phyloP scores from a whole-genome alignment of 2,329 filamentous ascomycete genomes.

The Ascochyta clinopodiicola region DNA sequence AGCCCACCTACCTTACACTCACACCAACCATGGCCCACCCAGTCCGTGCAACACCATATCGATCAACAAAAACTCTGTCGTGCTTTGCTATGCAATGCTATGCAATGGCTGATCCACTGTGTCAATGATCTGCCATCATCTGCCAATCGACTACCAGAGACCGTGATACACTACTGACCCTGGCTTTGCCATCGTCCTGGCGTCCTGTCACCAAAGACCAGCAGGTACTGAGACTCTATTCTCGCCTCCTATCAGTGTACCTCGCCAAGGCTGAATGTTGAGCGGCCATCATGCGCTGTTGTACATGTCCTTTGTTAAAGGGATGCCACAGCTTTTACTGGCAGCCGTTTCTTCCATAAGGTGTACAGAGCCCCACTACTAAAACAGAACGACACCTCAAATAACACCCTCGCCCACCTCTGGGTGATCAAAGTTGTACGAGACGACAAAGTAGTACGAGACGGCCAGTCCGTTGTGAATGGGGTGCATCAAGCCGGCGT shows the following conservation, averaged over 20 bases:
- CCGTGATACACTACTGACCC: too few relatives aligned
- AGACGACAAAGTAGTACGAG: not conserved
- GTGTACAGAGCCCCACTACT: not conserved
- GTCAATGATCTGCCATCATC: too few relatives aligned
- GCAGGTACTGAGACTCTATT: too few relatives aligned
- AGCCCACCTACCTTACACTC: not conserved
- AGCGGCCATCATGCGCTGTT: not conserved
- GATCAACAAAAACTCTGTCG: too few relatives aligned
- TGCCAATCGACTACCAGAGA: too few relatives aligned
- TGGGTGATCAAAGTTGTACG: not conserved
- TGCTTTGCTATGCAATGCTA: too few relatives aligned
- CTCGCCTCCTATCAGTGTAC: not conserved
- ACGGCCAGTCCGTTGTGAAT: not conserved
- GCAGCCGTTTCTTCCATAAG: not conserved
- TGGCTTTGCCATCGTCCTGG: too few relatives aligned
- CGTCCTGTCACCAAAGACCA: too few relatives aligned
- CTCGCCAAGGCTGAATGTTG: not conserved
- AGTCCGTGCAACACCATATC: too few relatives aligned
- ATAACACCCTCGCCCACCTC: not conserved
- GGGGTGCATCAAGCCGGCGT: constrained; percentile 1
- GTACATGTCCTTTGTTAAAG: constrained; percentile 2
- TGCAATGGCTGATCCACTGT: too few relatives aligned
- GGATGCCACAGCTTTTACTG: not conserved
- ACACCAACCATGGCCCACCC: not conserved
- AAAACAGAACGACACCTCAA: constrained; percentile 3